phyloP scores from a whole-genome alignment of 768 basidiomycete species.

The Calocybe indica region DNA sequence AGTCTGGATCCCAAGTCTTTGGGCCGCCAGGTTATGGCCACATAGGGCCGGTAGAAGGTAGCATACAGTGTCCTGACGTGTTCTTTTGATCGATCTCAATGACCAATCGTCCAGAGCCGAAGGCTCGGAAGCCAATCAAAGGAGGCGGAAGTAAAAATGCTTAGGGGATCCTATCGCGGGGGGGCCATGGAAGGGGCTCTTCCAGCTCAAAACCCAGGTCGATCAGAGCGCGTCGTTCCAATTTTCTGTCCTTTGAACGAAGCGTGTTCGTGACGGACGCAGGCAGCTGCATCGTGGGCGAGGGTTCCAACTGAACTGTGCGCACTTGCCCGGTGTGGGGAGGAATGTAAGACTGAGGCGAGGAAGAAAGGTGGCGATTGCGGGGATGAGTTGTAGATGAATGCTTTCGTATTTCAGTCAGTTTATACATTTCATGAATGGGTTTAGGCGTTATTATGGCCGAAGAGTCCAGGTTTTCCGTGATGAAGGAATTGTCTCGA shows the following conservation, averaged over 20 bases:
- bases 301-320: slow-evolving; percentile 50
- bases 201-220: not conserved
- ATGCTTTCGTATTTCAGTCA: not conserved
- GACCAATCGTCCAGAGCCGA: too few species aligned
- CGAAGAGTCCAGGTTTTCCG: not conserved
- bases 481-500: not conserved
- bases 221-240: not conserved
- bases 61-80: too few species aligned
- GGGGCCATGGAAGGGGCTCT: too few species aligned
- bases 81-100: too few species aligned
- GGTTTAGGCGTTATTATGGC: slow-evolving; percentile 11
- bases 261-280: not conserved
- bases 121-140: too few species aligned
- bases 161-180: too few species aligned
- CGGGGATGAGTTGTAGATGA: slow-evolving; percentile 7
- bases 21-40: too few species aligned
- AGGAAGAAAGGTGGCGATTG: slow-evolving; percentile 28
- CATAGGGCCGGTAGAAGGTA: too few species aligned
- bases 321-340: slow-evolving; percentile 28
- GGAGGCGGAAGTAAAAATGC: too few species aligned
- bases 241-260: not conserved
- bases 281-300: slow-evolving; percentile 47
- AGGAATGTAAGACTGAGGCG: slow-evolving; percentile 22
- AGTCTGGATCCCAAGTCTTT: too few species aligned
- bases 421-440: slow-evolving; percentile 1